Percentiles rank a stretch among this genome's conserved stretches.
phyloP scores from a whole-genome alignment of 345 rosid genomes.

The Garcia nutans region DNA sequence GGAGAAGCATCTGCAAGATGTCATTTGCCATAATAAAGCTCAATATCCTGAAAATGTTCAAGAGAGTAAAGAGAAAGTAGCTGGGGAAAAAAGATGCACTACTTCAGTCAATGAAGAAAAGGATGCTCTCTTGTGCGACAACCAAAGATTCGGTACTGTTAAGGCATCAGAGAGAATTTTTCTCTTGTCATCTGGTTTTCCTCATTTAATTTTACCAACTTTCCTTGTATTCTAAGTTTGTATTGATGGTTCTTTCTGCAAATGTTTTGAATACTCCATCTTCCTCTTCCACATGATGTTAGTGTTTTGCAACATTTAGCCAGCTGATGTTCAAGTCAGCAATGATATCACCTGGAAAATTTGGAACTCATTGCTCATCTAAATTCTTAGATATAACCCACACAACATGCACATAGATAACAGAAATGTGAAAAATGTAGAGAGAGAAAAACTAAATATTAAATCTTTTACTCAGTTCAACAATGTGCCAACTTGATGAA shows the following conservation, averaged over 20 bases:
- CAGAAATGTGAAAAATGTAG: no score
- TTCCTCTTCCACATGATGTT: background rate
- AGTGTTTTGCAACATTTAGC: background rate
- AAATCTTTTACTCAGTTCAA: no score
- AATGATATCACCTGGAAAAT: background rate
- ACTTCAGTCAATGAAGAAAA: background rate
- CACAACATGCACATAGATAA: no score
- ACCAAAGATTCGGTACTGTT: conserved; percentile 17
- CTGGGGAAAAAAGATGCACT: background rate
- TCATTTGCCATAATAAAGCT: background rate
- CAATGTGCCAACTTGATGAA: no score
- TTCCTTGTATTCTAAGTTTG: background rate
- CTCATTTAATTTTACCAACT: background rate
- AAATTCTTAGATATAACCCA: background rate
- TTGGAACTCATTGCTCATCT: background rate
- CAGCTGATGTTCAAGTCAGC: background rate
- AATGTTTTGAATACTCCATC: background rate
- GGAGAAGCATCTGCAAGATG: background rate
- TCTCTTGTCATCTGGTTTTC: background rate
- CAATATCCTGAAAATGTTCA: background rate
- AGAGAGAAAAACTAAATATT: no score
- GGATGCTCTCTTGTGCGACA: background rate
- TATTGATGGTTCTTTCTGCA: background rate
- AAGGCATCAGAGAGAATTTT: background rate
- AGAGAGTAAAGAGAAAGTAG: background rate